These are phyloP conservation scores for Colletotrichum tamarilloi DNA, from an alignment of 2,329 filamentous ascomycete genomes.

Conservation along the genomic window DNA sequence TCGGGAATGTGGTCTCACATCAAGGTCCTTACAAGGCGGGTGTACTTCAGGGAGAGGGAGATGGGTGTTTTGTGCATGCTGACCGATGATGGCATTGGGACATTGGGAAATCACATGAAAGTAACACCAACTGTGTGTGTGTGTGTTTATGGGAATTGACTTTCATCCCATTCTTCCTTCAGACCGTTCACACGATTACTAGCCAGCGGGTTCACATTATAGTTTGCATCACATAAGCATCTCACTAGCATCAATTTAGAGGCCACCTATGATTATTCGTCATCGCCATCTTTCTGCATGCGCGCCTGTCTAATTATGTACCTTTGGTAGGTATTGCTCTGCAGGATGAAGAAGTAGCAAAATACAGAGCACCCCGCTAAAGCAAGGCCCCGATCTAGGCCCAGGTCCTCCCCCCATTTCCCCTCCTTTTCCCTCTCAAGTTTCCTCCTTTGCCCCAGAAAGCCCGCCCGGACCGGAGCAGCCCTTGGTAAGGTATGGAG, in stretches of 20 bases:
- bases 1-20: neutral
- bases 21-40: too few species aligned
- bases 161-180: conserved; percentile 11
- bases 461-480: neutral
- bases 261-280: too few species aligned
- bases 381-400: neutral
- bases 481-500: neutral
- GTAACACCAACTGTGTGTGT: too few species aligned
- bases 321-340: too few species aligned
- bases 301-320: neutral
- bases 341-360: too few species aligned
- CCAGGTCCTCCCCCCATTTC: neutral
- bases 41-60: too few species aligned
- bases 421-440: neutral
- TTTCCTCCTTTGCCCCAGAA: neutral
- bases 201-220: neutral
- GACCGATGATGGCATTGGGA: neutral
- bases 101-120: conserved; percentile 3
- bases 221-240: neutral
- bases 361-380: neutral
- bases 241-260: neutral
- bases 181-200: too few species aligned
- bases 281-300: neutral
- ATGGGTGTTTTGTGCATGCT: neutral
- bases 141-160: conserved; percentile 7